Conservation (phyloP, 2,329 filamentous ascomycete genomes). For the Penicillium sp. region DNA sequence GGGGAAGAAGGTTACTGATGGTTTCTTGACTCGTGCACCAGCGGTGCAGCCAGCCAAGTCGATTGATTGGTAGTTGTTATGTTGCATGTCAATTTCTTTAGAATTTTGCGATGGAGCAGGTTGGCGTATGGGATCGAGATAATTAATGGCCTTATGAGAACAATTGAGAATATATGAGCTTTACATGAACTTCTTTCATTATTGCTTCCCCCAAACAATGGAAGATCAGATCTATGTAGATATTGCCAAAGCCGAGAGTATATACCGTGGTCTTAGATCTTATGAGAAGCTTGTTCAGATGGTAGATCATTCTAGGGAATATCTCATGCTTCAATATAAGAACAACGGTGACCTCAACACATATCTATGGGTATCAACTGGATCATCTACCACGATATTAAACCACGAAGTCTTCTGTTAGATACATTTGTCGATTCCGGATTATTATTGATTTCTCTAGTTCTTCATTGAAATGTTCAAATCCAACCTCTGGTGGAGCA, state of each 20-base stretch:
- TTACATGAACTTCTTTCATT: neutral
- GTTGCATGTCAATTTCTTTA: neutral
- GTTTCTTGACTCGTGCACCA: constrained; percentile 8
- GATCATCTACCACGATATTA: constrained; percentile 44
- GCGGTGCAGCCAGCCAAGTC: constrained; percentile 22
- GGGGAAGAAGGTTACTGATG: constrained; percentile 48
- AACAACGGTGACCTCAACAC: constrained; percentile 16
- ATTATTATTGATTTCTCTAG: constrained; percentile 34
- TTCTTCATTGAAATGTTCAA: constrained; percentile 2
- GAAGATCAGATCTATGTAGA: constrained; percentile 13
- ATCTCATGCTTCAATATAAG: constrained; percentile 18
- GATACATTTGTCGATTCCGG: constrained; percentile 35
- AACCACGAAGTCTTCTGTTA: constrained; percentile 42
- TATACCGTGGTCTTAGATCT: constrained; percentile 12
- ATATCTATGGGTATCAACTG: constrained; percentile 19
- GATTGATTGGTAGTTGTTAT: constrained; percentile 35
- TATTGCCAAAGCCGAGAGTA: constrained; percentile 18
- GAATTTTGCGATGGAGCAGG: neutral
- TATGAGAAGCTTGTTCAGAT: constrained; percentile 14
- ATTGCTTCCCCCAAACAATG: constrained; percentile 5
- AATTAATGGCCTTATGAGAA: neutral
- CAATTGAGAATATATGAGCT: neutral
- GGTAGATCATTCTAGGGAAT: constrained; percentile 13
- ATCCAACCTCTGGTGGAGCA: too few relatives aligned
- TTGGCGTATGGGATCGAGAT: neutral